Evolutionary conservation across 306 rosid genomes (phyloP).

Genomic region (Quercus rubra): DNA sequence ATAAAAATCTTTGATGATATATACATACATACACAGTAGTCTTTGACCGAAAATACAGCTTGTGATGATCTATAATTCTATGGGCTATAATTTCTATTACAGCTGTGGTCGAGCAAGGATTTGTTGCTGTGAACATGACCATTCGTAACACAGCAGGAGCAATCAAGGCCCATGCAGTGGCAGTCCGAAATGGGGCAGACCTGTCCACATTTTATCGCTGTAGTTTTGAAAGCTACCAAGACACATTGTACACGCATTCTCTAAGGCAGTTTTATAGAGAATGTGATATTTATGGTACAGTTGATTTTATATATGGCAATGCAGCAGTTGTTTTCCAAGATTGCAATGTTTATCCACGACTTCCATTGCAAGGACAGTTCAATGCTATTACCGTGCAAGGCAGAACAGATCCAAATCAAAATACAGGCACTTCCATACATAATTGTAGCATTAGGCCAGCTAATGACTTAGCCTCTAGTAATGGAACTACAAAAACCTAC

Average conservation of each 20-base stretch:
- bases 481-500: conserved; percentile 27
- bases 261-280: conserved; percentile 50
- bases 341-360: conserved; percentile 38
- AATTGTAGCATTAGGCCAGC: conserved; percentile 38
- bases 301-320: conserved; percentile 60
- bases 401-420: conserved; percentile 40
- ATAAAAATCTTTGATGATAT: no score
- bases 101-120: conserved; percentile 47
- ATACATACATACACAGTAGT: no score
- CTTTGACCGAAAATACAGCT: background rate
- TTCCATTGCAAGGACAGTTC: conserved; percentile 44
- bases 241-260: conserved; percentile 49
- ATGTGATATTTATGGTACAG: conserved; percentile 54
- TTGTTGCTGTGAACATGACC: conserved; percentile 58
- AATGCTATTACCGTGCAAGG: conserved; percentile 55
- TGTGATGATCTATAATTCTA: background rate
- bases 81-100: background rate
- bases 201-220: conserved; percentile 45
- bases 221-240: conserved; percentile 59
- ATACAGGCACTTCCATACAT: conserved; percentile 39
- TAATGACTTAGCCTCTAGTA: conserved; percentile 14
- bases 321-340: conserved; percentile 49
- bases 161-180: conserved; percentile 50
- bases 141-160: conserved; percentile 52
- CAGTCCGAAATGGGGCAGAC: conserved; percentile 45